A percentile compares a stretch with the other conserved stretches of the same genome.
phyloP scores from a whole-genome alignment of 2,329 filamentous ascomycete genomes.

The Neoarthrinium moseri region DNA sequence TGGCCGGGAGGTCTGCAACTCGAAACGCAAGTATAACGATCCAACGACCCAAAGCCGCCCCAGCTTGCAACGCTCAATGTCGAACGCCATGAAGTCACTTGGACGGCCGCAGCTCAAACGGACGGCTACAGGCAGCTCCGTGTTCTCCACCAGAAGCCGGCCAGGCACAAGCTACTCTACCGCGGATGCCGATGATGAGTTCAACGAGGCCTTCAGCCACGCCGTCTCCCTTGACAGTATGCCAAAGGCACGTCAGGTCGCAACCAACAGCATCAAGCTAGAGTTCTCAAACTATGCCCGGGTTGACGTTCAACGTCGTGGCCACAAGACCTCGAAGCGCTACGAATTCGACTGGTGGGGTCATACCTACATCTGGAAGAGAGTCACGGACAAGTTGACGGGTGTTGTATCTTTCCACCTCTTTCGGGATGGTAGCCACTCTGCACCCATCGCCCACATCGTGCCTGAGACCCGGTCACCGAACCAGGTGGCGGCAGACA shows the following conservation, averaged over 20 bases:
- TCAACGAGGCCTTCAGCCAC: constrained; percentile 23
- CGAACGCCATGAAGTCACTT: constrained; percentile 48
- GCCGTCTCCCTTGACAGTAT: constrained; percentile 29
- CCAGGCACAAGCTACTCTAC: constrained; percentile 36
- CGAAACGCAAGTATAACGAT: constrained; percentile 68
- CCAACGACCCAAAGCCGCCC: constrained; percentile 36
- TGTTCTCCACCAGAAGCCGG: constrained; percentile 27
- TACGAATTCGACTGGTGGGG: constrained; percentile 98
- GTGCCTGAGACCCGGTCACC: constrained; percentile 75
- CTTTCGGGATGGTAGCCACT: constrained; percentile 60
- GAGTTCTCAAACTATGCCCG: constrained; percentile 98
- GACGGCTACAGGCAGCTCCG: constrained; percentile 31
- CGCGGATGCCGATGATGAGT: constrained; percentile 29
- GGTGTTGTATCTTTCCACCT: constrained; percentile 77
- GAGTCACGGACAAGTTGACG: constrained; percentile 67
- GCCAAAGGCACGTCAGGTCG: constrained; percentile 37
- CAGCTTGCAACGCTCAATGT: constrained; percentile 46
- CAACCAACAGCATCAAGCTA: constrained; percentile 79
- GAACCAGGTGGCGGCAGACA: constrained; percentile 69
- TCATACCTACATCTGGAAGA: constrained; percentile 79
- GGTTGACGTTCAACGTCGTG: constrained; percentile 74
- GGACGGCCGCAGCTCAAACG: constrained; percentile 34
- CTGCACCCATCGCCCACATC: constrained; percentile 75
- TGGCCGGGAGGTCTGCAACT: constrained; percentile 88
- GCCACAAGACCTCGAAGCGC: constrained; percentile 64